These are phyloP conservation scores for Senna tora DNA, from an alignment of 306 rosid species.

Conservation along the genomic window DNA sequence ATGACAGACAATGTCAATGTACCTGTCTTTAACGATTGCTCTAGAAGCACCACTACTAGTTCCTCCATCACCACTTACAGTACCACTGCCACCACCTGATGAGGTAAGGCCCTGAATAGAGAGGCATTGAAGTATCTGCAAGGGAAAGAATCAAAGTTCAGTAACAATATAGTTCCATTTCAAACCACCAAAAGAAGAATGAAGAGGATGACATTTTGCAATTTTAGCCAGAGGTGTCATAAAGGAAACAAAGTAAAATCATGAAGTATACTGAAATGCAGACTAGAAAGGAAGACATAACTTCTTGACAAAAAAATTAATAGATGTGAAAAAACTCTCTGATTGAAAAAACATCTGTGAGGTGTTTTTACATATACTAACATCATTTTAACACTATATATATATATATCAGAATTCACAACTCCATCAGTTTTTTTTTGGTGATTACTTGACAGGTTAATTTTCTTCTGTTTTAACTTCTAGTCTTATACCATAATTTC, in stretches of 20 bases:
- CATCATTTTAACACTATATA: no score
- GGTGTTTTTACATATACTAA: not conserved
- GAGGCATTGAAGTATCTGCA: conserved; percentile 84
- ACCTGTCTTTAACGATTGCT: conserved; percentile 90
- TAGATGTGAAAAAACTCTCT: no score
- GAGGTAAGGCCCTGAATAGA: conserved; percentile 84
- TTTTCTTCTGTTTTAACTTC: not conserved
- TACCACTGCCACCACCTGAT: conserved; percentile 78
- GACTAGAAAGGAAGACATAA: conserved; percentile 4
- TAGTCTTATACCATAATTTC: no score
- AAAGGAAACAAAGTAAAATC: not conserved
- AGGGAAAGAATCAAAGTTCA: conserved; percentile 39
- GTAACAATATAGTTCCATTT: conserved; percentile 7
- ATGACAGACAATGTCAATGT: not conserved
- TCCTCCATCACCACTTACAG: conserved; percentile 71
- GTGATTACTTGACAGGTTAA: not conserved
- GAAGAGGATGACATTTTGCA: not conserved
- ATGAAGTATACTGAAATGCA: not conserved
- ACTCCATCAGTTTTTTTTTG: not conserved
- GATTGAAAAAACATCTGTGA: not conserved
- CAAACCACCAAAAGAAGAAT: not conserved
- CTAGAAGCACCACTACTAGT: conserved; percentile 87
- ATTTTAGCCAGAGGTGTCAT: conserved; percentile 12
- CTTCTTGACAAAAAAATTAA: not conserved
- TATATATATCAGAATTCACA: not conserved